Evolutionary conservation across 495 filamentous ascomycete species (phyloP).

Genomic region (Daldinia concentrica): DNA sequence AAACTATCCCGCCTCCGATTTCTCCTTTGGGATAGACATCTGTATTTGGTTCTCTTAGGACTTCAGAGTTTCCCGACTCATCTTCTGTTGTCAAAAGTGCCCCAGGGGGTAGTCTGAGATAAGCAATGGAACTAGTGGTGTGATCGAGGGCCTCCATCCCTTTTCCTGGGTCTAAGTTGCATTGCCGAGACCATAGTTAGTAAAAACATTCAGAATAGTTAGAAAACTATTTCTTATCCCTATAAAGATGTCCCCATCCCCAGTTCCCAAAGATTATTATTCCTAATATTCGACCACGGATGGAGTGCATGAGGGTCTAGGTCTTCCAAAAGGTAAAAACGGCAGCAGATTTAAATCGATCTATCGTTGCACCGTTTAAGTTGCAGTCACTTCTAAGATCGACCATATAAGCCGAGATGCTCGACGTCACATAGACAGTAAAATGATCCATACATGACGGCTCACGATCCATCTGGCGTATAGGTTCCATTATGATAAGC

Average conservation of each 20-base stretch:
- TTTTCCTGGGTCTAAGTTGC: not conserved
- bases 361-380: not conserved
- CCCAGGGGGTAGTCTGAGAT: conserved; percentile 3
- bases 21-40: conserved; percentile 13
- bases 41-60: conserved; percentile 17
- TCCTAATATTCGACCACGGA: not conserved
- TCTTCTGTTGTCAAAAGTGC: conserved; percentile 16
- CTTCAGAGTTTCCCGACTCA: conserved; percentile 7
- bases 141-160: conserved; percentile 6
- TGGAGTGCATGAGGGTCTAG: not conserved
- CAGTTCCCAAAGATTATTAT: not conserved
- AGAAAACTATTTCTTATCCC: not conserved
- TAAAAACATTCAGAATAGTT: not conserved
- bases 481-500: not conserved
- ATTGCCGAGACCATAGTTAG: not conserved
- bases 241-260: not conserved
- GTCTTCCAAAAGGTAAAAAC: not conserved
- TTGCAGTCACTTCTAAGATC: conserved; percentile 10
- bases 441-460: not conserved
- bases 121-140: conserved; percentile 10
- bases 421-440: not conserved
- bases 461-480: not conserved
- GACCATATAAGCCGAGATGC: not conserved
- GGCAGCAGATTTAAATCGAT: not conserved
- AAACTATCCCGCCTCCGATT: conserved; percentile 38